A percentile compares a stretch with the other conserved stretches of the same genome.
Evolutionary conservation across 805 yeast genomes (phyloP).

Genomic region (Metschnikowia lachancei): DNA sequence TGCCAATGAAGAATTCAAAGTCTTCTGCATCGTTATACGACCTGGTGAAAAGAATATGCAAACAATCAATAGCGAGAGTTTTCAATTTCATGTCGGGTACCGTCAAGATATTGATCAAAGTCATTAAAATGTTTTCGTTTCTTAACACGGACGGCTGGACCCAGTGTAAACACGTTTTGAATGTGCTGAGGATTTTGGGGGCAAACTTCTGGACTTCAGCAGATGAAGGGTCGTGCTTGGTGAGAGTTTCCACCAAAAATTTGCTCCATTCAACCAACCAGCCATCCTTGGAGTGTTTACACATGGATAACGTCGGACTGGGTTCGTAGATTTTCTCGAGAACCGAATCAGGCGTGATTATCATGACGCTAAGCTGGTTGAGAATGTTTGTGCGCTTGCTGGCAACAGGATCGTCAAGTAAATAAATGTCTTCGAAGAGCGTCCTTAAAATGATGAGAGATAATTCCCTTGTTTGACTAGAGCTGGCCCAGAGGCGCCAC

Average conservation of each 20-base stretch:
- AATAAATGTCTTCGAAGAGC: constrained; percentile 86
- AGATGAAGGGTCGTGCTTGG: constrained; percentile 28
- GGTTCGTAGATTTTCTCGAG: constrained; percentile 62
- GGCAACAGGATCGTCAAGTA: constrained; percentile 89
- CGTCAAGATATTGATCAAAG: constrained; percentile 58
- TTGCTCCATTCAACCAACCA: constrained; percentile 79
- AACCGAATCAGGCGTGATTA: constrained; percentile 68
- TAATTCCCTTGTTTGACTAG: constrained; percentile 66
- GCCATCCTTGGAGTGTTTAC: constrained; percentile 73
- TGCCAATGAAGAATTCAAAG: constrained; percentile 73
- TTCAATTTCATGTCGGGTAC: constrained; percentile 64
- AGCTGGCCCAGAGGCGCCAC: constrained; percentile 68
- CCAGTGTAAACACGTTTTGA: constrained; percentile 92
- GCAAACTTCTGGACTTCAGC: constrained; percentile 45
- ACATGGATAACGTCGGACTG: constrained; percentile 57
- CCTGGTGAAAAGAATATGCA: constrained; percentile 85
- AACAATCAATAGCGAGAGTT: constrained; percentile 83
- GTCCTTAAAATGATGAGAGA: constrained; percentile 77
- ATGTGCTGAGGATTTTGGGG: constrained; percentile 69
- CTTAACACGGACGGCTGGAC: constrained; percentile 73
- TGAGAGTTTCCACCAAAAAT: constrained; percentile 34
- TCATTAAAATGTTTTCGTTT: constrained; percentile 59
- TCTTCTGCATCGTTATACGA: constrained; percentile 63
- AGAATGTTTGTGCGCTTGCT: constrained; percentile 72
- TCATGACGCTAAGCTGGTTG: constrained; percentile 79